Percentiles rank a stretch among this genome's conserved stretches.
Evolutionary conservation across 805 yeast species (phyloP).

Genomic region (Pichia rugopelliculosa): DNA sequence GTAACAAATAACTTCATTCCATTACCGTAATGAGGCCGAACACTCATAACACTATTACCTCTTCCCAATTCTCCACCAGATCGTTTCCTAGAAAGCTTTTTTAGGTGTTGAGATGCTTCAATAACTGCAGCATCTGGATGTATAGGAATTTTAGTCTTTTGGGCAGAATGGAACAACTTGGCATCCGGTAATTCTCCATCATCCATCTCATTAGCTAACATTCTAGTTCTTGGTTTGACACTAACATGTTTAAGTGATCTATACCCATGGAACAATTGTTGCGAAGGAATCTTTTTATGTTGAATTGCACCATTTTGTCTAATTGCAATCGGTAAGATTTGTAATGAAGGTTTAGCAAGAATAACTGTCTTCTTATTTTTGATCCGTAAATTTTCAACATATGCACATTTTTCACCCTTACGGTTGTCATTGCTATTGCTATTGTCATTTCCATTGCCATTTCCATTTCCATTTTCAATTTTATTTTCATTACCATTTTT

Average conservation of each 20-base stretch:
- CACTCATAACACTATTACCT: constrained; percentile 26
- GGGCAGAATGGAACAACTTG: constrained; percentile 22
- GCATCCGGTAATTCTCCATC: constrained; percentile 44
- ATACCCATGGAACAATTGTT: constrained; percentile 20
- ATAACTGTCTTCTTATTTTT: constrained; percentile 2
- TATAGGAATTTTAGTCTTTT: constrained; percentile 24
- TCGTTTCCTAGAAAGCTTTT: constrained; percentile 15
- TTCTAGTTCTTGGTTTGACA: constrained; percentile 55
- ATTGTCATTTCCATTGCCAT: not conserved
- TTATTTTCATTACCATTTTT: no score
- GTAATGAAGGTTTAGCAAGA: constrained; percentile 28
- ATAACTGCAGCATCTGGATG: constrained; percentile 29
- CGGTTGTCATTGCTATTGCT: constrained; percentile 13
- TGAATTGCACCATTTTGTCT: constrained; percentile 33
- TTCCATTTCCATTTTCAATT: not conserved
- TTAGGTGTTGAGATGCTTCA: constrained; percentile 27
- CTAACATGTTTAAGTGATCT: constrained; percentile 50
- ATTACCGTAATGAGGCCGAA: constrained; percentile 11
- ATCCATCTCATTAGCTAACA: constrained; percentile 70
- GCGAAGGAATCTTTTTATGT: constrained; percentile 25
- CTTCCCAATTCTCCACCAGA: constrained; percentile 22
- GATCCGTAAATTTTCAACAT: constrained; percentile 30
- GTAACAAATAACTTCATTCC: constrained; percentile 38
- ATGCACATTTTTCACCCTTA: constrained; percentile 45
- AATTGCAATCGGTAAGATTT: constrained; percentile 40